Evolutionary conservation across 805 yeast genomes (phyloP), one percentile per base, ranked within the genome.

Genomic region (Scheffersomyces stipitis): DNA sequence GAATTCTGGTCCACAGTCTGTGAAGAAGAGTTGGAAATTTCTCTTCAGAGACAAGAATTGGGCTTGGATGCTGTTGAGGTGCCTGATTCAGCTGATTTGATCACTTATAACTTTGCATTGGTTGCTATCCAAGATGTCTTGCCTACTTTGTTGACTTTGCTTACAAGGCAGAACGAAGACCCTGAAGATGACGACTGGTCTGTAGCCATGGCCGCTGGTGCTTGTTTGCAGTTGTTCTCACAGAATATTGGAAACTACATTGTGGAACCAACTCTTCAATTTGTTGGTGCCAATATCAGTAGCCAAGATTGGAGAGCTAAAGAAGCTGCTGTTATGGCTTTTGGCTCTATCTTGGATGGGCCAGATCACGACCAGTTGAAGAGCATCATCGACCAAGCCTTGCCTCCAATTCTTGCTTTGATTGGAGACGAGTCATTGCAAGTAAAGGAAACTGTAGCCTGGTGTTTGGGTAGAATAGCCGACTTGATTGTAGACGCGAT

Each of bases 1-100:
- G 99, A 93, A 67, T 91, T 93, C 61, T 93, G 99, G 99, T 81
- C 91, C 41, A 88, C 99, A n/a, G 93, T 93, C n/a, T 90, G 98
- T 69, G 99, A 93, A 68, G 96, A 85, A 57, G 99, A 93, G 64
- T 73, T 86, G 45, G 96, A 87, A 45, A 80, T 86, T 41, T 78
- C 84, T 13, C 62, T 78, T 41, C 86, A 81, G 56, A 70, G 77
- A 46, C 81, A 80, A 32, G 89, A 83, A 48, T 71, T 59, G 50
- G 78, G 78, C 30, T 73, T 72, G 37, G 71, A 74, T 33, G 36
- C 40, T 15, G 51, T 42, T 13, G 51, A 48, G 28, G 54, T 49
- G 34, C 64, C 66, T 12, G 54, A 56, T 17, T 52, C 58, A 28
- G 60, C 62, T 5, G 77, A 73, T 13, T 64, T 78, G 31, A 67